These are phyloP conservation scores for Bretschneidera sinensis DNA, from an alignment of 345 rosid genomes.

Conservation along the genomic window DNA sequence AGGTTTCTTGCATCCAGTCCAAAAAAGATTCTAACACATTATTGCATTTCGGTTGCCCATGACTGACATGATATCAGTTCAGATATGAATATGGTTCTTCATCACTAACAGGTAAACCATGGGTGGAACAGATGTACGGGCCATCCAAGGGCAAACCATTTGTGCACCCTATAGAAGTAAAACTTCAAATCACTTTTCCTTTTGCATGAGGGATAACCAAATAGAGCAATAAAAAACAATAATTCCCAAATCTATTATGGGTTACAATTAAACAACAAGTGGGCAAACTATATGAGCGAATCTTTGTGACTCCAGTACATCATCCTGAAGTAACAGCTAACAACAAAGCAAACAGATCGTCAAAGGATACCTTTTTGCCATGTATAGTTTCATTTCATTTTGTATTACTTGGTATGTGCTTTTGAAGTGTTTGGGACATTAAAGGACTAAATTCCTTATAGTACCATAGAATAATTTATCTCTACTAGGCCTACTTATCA, in stretches of 20 bases:
- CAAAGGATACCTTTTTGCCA: constrained; percentile 4
- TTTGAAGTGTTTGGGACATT: constrained; percentile 10
- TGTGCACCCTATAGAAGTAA: constrained; percentile 22
- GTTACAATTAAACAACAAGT: constrained; percentile 23
- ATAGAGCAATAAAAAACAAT: constrained; percentile 8
- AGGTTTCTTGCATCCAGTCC: background rate
- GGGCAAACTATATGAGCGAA: constrained; percentile 6
- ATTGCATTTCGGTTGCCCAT: constrained; percentile 27
- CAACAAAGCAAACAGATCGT: constrained; percentile 2
- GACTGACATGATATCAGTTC: constrained; percentile 15
- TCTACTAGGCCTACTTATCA: background rate
- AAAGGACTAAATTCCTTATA: background rate
- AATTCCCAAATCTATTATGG: background rate
- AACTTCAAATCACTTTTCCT: constrained; percentile 17
- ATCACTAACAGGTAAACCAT: constrained; percentile 14
- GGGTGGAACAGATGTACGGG: constrained; percentile 1
- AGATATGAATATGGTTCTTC: constrained; percentile 22
- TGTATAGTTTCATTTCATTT: background rate
- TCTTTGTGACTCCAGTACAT: constrained; percentile 2
- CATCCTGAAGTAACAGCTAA: constrained; percentile 12
- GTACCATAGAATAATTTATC: constrained; percentile 2
- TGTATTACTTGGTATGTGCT: constrained; percentile 9
- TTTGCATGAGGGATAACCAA: constrained; percentile 1
- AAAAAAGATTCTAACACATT: constrained; percentile 24
- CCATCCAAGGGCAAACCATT: constrained; percentile 15